Evolutionary conservation across 768 basidiomycete genomes (phyloP), one percentile per base, ranked within the genome.

Genomic region (Neoboletus subvelutipes): DNA sequence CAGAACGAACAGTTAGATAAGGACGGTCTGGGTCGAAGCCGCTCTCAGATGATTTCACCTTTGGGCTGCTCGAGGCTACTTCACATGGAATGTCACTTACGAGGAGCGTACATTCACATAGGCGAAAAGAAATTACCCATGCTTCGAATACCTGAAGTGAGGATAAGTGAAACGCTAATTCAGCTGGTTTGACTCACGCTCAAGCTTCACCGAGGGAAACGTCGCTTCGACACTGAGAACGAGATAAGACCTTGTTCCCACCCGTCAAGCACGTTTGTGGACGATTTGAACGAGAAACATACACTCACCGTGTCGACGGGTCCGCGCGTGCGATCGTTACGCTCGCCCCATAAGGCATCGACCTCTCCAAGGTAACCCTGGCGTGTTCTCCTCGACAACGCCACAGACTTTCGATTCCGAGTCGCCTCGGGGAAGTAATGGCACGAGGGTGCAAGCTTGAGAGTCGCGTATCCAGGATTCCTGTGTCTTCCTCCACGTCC

Each of bases 141-240:
- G 13, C n/a, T 15, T 15, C 5, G 28, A 20, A 9, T 29, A 40
- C 50, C 28, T 51, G n/a, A 40, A 29, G n/a, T 11, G n/a, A 50
- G 37, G 26, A 34, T 15, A 28, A 49, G 34, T 42, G 24, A 26
- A 48, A 24, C 2, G 40, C n/a, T 41, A n/a, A 43, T 57, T 50
- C 15, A 39, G 45, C 41, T 36, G 34, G 24, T 40, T 46, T 41
- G 31, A 52, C 61, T 54, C 61, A 62, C 61, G 45, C 37, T 50
- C 33, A 3, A 40, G 39, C 31, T 28, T 62, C 22, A 26, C 39
- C 39, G 17, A 37, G 39, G 56, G 15, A 34, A 54, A 45, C 4
- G 17, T 40, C 20, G 22, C 47, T 28, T 51, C 10, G 33, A 55
- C 11, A 45, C 57, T 59, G 58, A 58, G 57, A 58, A 45, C 29